Evolutionary conservation across 768 basidiomycete species (phyloP).

Genomic region (Tephrocybe sp.): DNA sequence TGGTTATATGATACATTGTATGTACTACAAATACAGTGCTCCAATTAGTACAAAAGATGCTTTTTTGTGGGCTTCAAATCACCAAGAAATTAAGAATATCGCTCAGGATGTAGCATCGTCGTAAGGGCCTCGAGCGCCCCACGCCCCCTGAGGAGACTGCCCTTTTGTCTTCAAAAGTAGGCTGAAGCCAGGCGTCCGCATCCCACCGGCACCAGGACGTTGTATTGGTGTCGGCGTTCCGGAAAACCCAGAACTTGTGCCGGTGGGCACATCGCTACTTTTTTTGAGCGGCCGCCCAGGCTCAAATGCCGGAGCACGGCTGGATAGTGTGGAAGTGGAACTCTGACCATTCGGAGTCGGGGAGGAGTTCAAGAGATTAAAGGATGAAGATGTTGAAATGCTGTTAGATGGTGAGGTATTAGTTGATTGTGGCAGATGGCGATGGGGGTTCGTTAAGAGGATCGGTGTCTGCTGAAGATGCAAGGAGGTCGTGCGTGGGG

Average conservation of each 20-base stretch:
- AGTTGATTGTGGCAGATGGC: constrained; percentile 26
- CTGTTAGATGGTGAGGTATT: constrained; percentile 10
- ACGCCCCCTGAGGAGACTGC: constrained; percentile 1
- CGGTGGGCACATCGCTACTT: background rate
- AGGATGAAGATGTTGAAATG: constrained; percentile 3
- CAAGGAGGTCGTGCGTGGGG: constrained; percentile 26
- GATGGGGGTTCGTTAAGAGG: constrained; percentile 23
- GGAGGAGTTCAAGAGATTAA: background rate
- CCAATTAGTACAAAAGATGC: too few species aligned
- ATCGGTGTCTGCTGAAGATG: constrained; percentile 24
- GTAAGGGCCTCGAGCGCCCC: too few species aligned
- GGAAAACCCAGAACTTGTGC: constrained; percentile 4
- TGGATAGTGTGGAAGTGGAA: constrained; percentile 13
- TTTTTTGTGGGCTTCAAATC: too few species aligned
- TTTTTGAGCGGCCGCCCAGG: constrained; percentile 14
- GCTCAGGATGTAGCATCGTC: too few species aligned
- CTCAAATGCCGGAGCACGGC: constrained; percentile 17
- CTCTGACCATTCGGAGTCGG: background rate
- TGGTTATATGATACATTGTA: too few species aligned
- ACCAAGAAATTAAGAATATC: too few species aligned
- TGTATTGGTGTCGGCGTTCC: constrained; percentile 13
- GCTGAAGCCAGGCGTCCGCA: constrained; percentile 2
- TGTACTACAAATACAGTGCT: too few species aligned
- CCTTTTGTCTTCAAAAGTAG: background rate
- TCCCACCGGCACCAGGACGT: background rate